A percentile compares a stretch with the other conserved stretches of the same genome.
These are phyloP conservation scores for Cryptosporidium ryanae DNA, from an alignment of 169 alveolate species.

Conservation along the genomic window DNA sequence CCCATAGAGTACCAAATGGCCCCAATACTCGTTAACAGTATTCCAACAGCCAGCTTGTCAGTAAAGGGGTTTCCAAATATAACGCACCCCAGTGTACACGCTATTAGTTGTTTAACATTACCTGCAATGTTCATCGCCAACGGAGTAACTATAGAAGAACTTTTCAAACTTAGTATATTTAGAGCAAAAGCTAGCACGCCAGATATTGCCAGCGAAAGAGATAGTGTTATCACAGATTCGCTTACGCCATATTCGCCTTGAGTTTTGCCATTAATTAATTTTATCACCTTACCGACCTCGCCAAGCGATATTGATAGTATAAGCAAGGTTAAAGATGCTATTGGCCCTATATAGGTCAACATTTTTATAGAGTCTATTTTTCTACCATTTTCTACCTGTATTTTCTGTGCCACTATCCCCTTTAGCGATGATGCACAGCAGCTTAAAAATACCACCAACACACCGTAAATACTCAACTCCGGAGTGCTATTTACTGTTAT, in stretches of 20 bases:
- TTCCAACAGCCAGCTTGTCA: constrained; percentile 41
- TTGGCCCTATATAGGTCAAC: constrained; percentile 65
- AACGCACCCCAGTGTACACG: constrained; percentile 43
- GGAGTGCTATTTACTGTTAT: constrained; percentile 64
- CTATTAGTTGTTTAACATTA: constrained; percentile 68
- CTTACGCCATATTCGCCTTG: not conserved
- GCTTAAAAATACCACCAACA: constrained; percentile 43
- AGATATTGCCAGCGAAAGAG: not conserved
- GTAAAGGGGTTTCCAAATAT: constrained; percentile 53
- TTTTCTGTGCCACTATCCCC: constrained; percentile 68
- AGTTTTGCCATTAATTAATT: not conserved
- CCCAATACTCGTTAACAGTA: constrained; percentile 47
- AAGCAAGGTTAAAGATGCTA: constrained; percentile 40
- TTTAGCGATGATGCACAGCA: constrained; percentile 55
- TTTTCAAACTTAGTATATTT: constrained; percentile 48
- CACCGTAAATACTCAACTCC: constrained; percentile 23
- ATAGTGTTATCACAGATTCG: not conserved
- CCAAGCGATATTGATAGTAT: constrained; percentile 27
- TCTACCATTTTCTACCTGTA: constrained; percentile 42
- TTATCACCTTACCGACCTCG: not conserved
- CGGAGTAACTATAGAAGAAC: constrained; percentile 44
- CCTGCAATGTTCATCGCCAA: constrained; percentile 76
- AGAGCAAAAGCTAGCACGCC: constrained; percentile 54
- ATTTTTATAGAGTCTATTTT: constrained; percentile 38
- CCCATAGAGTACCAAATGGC: constrained; percentile 65